Evolutionary conservation across 768 basidiomycete species (phyloP).

Genomic region (Boletus reticuloceps): DNA sequence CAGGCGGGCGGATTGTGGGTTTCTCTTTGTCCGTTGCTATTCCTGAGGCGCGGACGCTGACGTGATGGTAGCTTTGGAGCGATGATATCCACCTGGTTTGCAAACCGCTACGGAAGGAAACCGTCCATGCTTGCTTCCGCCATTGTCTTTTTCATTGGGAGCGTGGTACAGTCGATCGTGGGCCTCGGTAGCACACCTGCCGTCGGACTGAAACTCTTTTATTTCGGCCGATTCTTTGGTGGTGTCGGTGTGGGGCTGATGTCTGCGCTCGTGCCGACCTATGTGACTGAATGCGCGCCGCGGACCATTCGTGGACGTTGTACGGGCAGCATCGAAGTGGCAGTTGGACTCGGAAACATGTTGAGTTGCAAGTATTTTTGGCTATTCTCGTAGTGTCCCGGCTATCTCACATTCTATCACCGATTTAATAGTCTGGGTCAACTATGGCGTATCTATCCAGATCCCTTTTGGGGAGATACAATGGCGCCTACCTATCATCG

Average conservation of each 20-base stretch:
- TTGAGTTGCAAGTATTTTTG: slow-evolving; percentile 29
- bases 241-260: slow-evolving; percentile 47
- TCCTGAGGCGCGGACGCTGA: background rate
- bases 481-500: slow-evolving; percentile 38
- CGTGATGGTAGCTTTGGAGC: slow-evolving; percentile 20
- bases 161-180: slow-evolving; percentile 32
- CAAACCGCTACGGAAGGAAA: slow-evolving; percentile 35
- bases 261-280: slow-evolving; percentile 35
- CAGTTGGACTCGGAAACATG: slow-evolving; percentile 35
- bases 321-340: slow-evolving; percentile 32
- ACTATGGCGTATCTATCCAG: slow-evolving; percentile 30
- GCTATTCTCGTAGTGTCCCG: background rate
- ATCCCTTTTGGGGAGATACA: slow-evolving; percentile 28
- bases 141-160: slow-evolving; percentile 34
- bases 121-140: slow-evolving; percentile 31
- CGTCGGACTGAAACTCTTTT: slow-evolving; percentile 29
- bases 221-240: slow-evolving; percentile 42
- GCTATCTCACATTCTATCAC: background rate
- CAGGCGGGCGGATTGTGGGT: slow-evolving; percentile 37
- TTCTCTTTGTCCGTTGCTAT: background rate
- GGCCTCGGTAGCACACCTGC: slow-evolving; percentile 29
- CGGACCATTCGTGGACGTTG: slow-evolving; percentile 38
- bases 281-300: slow-evolving; percentile 39
- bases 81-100: slow-evolving; percentile 26
- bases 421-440: slow-evolving; percentile 33